Base-by-base conservation (phyloP, 352 stramenopile genomes). In the Phytopythium cucurbitacearum region DNA sequence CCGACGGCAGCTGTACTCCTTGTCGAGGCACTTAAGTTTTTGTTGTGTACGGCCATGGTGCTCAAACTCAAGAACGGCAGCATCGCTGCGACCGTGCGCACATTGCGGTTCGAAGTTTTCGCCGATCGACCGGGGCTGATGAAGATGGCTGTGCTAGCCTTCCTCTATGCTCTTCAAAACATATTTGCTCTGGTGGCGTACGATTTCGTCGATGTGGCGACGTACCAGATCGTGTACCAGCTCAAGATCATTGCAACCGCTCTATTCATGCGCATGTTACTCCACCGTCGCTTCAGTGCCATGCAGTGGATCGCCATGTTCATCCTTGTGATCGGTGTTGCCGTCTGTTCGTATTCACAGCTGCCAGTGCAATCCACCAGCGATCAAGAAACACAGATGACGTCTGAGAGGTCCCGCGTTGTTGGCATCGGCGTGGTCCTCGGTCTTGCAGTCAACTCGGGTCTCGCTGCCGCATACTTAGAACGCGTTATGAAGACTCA, bases 181-280 rank as follows among this genome's bases (percentile, higher is more conserved):
- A 91, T 92, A 59, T 83, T 90, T 60, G 81, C 85, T 54, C 75
- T 95, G 4, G 73, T 95, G 5, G 83, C 85, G 41, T 95, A 93
- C 60, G 85, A 95, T 60, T 92, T 91, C 65, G 80, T 95, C 36
- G 85, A 95, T 59, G 82, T 95, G 15, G 82, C 85, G 48, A 95
- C 85, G 64, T 95, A 93, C 63, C 83, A 95, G 73, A 92, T 95
- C 57, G 82, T 95, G 47, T 95, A 94, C 65, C 85, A 95, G 68
- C 81, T 93, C 56, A 95, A 95, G 76, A 93, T 95, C 71, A 91
- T 95, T 60, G 93, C 85, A 15, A 95, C 85, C 0, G 85, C 85
- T 51, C 74, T 95, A 69, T 95, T 93, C 60, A 94, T 94, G 83
- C 80, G 91, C 53, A 76, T 95, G 46, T 56, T 95, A 56, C 78